Evolutionary conservation across 192 early-diverging fungal species (phyloP), one percentile per base, ranked within the genome.

Genomic region (Backusella luteola): DNA sequence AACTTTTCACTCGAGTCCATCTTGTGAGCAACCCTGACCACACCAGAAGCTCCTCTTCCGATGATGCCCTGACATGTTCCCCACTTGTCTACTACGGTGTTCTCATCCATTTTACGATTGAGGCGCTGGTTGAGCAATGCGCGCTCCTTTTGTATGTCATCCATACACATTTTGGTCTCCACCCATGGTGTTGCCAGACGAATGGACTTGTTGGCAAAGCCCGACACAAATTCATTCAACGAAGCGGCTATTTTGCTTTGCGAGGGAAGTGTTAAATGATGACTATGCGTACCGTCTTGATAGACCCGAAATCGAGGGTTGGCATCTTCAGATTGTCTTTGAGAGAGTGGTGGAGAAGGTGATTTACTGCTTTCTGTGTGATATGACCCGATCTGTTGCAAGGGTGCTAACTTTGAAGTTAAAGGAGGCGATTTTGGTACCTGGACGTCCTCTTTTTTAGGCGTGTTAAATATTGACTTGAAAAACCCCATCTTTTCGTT

Each of bases 1-100:
- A 84, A 53, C 21, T 71, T 68, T 53, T 80, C 79, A 34, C 76
- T 70, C 6, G 82, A 70, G 66, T 78, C 79, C 11, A 71, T 66
- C 71, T 78, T 78, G 46, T 80, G 76, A 19, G 79, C 73, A 52
- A 84, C 67, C 23, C 82, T 68, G 9, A 84, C 82, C 19, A 80
- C 66, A 26, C 82, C 82, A 69, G 80, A 83, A n/a, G 82, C 75
- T 14, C 79, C 82, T 73, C 71, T 83, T 39, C 82, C 82, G 69
- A 83, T 74, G 6, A 80, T 15, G 63, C 80, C 79, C 19, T 83
- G 79, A 14, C 68, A 71, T 21, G 68, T 75, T 52, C 76, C 79
- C 36, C 76, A 80, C 41, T 49, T 34, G 6, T 79, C 17, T 59
- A 74, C 19, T 4, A 42, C 32, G 21, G 36, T 46, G n/a, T 70